Conservation (phyloP, 345 rosid genomes). For the Citropsis articulata region DNA sequence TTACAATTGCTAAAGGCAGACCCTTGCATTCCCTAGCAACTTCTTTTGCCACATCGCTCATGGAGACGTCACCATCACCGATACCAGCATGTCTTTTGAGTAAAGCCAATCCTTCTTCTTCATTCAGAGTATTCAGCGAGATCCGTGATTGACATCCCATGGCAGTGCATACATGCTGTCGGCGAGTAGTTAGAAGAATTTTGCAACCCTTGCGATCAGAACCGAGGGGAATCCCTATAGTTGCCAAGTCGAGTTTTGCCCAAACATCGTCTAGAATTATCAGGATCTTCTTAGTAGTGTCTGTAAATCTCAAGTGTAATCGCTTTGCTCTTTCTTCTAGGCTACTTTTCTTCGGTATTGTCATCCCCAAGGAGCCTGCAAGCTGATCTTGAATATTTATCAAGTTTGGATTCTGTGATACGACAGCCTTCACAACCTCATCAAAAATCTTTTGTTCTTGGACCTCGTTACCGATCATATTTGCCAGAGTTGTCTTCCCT, state of each 20-base stretch:
- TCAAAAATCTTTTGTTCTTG: conserved; percentile 5
- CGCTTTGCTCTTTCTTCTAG: no score
- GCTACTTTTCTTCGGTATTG: no score
- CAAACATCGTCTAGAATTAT: no score
- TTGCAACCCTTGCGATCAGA: no score
- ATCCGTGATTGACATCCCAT: no score
- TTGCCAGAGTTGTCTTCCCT: conserved; percentile 5
- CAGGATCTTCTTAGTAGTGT: no score
- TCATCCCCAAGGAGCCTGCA: not conserved
- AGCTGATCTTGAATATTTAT: conserved; percentile 7
- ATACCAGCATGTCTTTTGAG: not conserved
- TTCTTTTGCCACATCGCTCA: not conserved
- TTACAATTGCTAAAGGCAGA: not conserved
- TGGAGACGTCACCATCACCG: no score
- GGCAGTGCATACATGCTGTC: no score
- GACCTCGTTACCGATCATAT: not conserved
- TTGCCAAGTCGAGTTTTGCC: no score
- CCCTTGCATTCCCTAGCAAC: conserved; percentile 1
- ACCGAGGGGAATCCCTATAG: no score
- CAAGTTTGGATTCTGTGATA: conserved; percentile 8
- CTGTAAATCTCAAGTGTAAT: no score
- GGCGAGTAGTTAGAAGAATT: no score
- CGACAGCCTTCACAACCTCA: not conserved
- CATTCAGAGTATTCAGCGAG: not conserved
- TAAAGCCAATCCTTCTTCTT: conserved; percentile 16